Conservation (phyloP, 2,329 filamentous ascomycete species). For the Sclerotiophoma versabilis region DNA sequence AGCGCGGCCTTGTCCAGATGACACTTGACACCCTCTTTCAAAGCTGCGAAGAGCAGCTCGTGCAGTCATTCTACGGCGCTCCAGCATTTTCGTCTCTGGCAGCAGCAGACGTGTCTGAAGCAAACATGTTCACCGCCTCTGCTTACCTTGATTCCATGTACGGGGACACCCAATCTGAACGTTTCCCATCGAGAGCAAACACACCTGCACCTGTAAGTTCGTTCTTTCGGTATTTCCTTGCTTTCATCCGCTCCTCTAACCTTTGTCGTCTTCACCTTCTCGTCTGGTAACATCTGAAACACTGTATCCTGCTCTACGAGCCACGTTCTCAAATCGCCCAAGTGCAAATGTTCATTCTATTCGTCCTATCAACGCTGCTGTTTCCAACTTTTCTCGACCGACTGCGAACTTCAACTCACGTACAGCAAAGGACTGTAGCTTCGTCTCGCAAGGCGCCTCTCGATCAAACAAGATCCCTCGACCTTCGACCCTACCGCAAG, state of each 20-base stretch:
- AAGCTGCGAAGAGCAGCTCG: constrained; percentile 75
- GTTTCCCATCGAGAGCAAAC: constrained; percentile 52
- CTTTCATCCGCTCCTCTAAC: constrained; percentile 15
- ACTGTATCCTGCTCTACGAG: constrained; percentile 31
- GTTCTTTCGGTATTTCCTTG: constrained; percentile 9
- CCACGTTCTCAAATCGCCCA: constrained; percentile 25
- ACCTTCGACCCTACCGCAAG: constrained; percentile 73
- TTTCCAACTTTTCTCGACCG: constrained; percentile 37
- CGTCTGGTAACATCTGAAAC: constrained; percentile 19
- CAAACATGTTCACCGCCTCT: constrained; percentile 74
- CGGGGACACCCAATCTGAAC: constrained; percentile 68
- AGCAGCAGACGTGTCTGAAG: constrained; percentile 81
- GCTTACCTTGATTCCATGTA: constrained; percentile 82
- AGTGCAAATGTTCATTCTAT: constrained; percentile 26
- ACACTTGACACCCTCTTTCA: constrained; percentile 88
- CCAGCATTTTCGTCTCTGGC: constrained; percentile 76
- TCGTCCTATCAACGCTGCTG: constrained; percentile 43
- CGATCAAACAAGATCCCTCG: constrained; percentile 67
- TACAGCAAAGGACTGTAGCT: constrained; percentile 60
- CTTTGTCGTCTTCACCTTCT: constrained; percentile 22
- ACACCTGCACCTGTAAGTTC: constrained; percentile 56
- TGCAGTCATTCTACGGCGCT: constrained; percentile 63
- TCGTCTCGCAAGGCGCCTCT: constrained; percentile 64
- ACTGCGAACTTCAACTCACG: constrained; percentile 37
- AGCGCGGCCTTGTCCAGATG: constrained; percentile 91